Base-by-base conservation (phyloP, 495 filamentous ascomycete genomes). In the Penicillium atrosanguineum region DNA sequence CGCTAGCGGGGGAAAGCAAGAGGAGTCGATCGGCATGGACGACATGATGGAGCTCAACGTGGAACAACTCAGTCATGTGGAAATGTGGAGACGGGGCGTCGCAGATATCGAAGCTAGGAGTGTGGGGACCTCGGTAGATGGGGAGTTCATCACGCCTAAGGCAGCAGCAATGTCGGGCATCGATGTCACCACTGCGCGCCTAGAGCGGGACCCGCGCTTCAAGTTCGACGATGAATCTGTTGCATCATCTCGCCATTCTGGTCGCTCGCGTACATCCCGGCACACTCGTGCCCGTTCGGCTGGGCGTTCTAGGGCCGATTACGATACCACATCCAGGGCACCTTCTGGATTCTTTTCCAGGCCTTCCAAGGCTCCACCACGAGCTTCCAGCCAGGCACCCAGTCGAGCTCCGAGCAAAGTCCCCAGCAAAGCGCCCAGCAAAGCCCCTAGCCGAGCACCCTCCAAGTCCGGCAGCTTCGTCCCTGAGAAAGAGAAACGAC, bases 1-100 rank as follows among this genome's bases (percentile, higher is more conserved):
- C 34, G 34, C 49, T 16, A 48, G 50, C 14, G 16, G 44, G 42
- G 44, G 39, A 8, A 44, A 34, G 41, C 40, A 47, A 31, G 52
- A 52, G 43, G 46, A 50, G 25, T n/a, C 44, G 21, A 44, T 64
- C 2, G 64, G 70, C 40, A 77, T 83, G 72, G 83, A 87, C 21
- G 85, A 85, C 39, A 72, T 81, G 64, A 73, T 86, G 44, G 79
- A 81, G 46, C 56, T 81, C 70, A 59, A 80, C 71, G 68, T 80
- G 61, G 72, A 77, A 67, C 67, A 71, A 21, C 64, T 90, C 41
- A 84, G 80, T 62, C 70, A 72, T 7, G 91, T 96, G 29, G 90
- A 96, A 62, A 76, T 70, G 19, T 96, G 91, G 91, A 79, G 90
- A 18, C 79, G 90, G n/a, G 91, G 91, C 7, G 91, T 96, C 46